Conservation (phyloP, 768 basidiomycete genomes). For the Lentinula boryana region DNA sequence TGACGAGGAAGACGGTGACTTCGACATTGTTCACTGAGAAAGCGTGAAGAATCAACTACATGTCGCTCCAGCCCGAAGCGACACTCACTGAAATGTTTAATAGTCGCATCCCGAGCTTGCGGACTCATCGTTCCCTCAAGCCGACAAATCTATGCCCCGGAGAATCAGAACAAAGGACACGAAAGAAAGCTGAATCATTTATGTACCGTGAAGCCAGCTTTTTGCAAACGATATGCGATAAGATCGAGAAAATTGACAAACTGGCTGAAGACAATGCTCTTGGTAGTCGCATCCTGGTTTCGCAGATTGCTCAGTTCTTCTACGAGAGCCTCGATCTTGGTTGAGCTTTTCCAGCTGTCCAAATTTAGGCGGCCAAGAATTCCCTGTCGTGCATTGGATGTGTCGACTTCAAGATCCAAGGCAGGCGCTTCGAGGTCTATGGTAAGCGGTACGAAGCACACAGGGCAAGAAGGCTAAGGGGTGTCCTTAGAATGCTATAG, state of each 20-base stretch:
- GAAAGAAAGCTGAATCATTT: not conserved
- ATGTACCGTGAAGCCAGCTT: slow-evolving; percentile 82
- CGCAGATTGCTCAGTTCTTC: slow-evolving; percentile 89
- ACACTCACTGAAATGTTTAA: slow-evolving; percentile 83
- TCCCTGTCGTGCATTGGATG: slow-evolving; percentile 64
- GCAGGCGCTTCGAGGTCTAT: slow-evolving; percentile 96
- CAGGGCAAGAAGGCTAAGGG: slow-evolving; percentile 81
- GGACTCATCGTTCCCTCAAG: slow-evolving; percentile 98
- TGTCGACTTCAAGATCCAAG: slow-evolving; percentile 69
- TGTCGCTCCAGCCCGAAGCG: not conserved
- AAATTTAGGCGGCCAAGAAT: slow-evolving; percentile 89
- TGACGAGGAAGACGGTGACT: slow-evolving; percentile 96
- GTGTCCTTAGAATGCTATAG: not conserved
- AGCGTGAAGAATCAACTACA: not conserved
- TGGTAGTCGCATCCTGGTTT: slow-evolving; percentile 81
- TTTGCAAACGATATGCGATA: slow-evolving; percentile 88
- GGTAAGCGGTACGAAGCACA: slow-evolving; percentile 87
- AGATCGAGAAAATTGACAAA: slow-evolving; percentile 92
- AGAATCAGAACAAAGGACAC: not conserved
- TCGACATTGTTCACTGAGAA: slow-evolving; percentile 82
- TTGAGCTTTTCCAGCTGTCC: slow-evolving; percentile 89
- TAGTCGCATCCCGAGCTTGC: slow-evolving; percentile 89
- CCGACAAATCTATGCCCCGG: slow-evolving; percentile 66
- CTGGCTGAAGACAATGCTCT: slow-evolving; percentile 95
- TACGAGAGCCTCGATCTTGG: slow-evolving; percentile 93